A percentile compares a stretch with the other conserved stretches of the same genome.
Evolutionary conservation across 2,329 filamentous ascomycete species (phyloP).

Genomic region (Fusarium globosum): DNA sequence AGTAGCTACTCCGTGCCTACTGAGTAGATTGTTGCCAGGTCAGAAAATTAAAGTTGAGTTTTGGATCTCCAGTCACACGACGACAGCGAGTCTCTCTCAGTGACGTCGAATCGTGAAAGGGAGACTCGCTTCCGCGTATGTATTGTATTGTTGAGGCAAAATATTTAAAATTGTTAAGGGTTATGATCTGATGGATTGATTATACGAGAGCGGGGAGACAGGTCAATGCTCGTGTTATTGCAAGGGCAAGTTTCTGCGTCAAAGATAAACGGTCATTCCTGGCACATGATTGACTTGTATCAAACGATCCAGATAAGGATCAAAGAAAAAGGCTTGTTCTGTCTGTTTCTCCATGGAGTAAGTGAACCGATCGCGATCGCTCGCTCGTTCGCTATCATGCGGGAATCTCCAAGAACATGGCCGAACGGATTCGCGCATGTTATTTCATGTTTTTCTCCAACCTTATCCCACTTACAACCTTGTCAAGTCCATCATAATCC

Average conservation of each 20-base stretch:
- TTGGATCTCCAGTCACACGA: slow-evolving; percentile 17
- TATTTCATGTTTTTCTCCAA: slow-evolving; percentile 1
- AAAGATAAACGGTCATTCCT: slow-evolving; percentile 24
- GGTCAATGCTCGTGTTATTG: slow-evolving; percentile 14
- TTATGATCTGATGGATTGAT: slow-evolving; percentile 32
- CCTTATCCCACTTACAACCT: slow-evolving; percentile 16
- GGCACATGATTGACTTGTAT: slow-evolving; percentile 7
- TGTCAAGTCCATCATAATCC: slow-evolving; percentile 11
- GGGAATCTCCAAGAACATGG: not conserved
- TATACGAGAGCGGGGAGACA: slow-evolving; percentile 20
- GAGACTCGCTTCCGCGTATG: slow-evolving; percentile 2
- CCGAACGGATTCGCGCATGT: slow-evolving; percentile 1
- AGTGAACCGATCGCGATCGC: not conserved
- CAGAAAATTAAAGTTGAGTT: slow-evolving; percentile 10
- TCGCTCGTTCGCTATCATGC: not conserved
- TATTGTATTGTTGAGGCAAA: not conserved
- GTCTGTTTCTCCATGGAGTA: not conserved
- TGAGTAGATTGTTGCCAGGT: slow-evolving; percentile 10
- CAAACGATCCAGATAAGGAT: not conserved
- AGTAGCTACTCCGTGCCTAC: not conserved
- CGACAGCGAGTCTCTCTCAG: not conserved
- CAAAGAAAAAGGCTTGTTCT: not conserved
- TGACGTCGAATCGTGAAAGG: slow-evolving; percentile 26
- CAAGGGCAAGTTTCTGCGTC: slow-evolving; percentile 12
- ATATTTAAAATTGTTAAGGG: slow-evolving; percentile 35